phyloP scores from a whole-genome alignment of 1,284 basidiomycete species.

The Sanguinoderma infundibulare region DNA sequence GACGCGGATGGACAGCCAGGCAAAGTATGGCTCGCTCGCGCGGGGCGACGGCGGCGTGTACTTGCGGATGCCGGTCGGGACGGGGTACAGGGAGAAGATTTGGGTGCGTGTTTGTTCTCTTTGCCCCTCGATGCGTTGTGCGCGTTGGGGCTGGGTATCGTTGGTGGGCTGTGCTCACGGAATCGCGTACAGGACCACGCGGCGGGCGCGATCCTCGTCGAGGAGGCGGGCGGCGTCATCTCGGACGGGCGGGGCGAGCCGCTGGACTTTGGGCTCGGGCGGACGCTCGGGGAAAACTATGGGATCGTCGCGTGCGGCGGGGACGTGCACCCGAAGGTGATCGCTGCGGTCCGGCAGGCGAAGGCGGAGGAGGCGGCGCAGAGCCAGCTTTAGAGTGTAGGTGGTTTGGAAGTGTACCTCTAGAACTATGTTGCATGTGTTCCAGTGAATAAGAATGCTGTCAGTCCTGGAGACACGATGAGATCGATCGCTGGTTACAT shows the following conservation, averaged over 20 bases:
- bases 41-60: slow-evolving; percentile 92
- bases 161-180: too few relatives aligned
- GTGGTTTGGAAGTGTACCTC: not conserved
- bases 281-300: slow-evolving; percentile 86
- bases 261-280: slow-evolving; percentile 87
- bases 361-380: slow-evolving; percentile 45
- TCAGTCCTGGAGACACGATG: too few relatives aligned
- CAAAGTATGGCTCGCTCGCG: slow-evolving; percentile 91
- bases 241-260: slow-evolving; percentile 82
- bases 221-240: slow-evolving; percentile 89
- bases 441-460: too few relatives aligned
- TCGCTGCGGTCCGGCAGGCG: slow-evolving; percentile 79
- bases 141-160: not conserved
- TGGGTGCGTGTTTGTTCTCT: slow-evolving; percentile 62
- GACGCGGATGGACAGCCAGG: slow-evolving; percentile 96
- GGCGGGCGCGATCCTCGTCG: slow-evolving; percentile 82
- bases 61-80: slow-evolving; percentile 86
- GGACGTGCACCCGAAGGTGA: slow-evolving; percentile 67
- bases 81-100: slow-evolving; percentile 36
- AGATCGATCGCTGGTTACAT: too few relatives aligned
- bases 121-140: not conserved
- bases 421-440: too few relatives aligned
- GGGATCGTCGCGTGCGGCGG: slow-evolving; percentile 85
- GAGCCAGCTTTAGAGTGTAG: not conserved
- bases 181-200: slow-evolving; percentile 87